Conservation (phyloP, 495 filamentous ascomycete species). For the Penicillium simplicissimum region DNA sequence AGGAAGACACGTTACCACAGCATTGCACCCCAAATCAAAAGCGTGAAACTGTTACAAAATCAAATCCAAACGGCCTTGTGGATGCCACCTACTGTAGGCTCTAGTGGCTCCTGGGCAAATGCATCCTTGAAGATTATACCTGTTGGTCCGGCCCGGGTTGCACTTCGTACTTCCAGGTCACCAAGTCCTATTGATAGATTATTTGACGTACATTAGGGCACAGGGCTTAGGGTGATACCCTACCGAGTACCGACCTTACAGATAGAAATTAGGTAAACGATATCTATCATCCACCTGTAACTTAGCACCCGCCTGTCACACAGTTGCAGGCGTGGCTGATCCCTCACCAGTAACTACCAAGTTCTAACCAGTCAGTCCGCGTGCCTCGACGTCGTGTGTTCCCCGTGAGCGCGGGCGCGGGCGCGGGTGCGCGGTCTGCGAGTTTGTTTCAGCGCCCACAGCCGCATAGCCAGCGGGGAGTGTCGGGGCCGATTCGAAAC, state of each 20-base stretch:
- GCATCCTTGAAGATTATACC: background rate
- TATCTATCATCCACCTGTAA: background rate
- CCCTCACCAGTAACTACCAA: background rate
- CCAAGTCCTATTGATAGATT: background rate
- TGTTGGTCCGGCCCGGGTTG: background rate
- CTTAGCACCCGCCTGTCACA: background rate
- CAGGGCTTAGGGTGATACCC: conserved; percentile 2
- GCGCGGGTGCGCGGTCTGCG: background rate
- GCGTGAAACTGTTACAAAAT: background rate
- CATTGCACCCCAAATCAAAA: background rate
- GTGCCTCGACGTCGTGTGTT: background rate
- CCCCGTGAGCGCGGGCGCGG: too few relatives aligned
- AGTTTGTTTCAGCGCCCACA: background rate
- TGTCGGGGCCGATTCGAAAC: conserved; percentile 18
- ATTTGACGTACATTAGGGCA: background rate
- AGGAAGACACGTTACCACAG: background rate
- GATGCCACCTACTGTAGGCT: background rate
- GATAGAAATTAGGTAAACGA: background rate
- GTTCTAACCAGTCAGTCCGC: background rate
- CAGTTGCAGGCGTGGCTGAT: background rate
- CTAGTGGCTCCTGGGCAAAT: background rate
- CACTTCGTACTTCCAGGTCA: background rate
- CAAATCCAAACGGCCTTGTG: background rate
- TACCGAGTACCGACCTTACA: background rate
- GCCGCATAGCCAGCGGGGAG: conserved; percentile 5